Conservation (phyloP, 768 basidiomycete genomes). For the Trichaptum fuscoviolaceum region DNA sequence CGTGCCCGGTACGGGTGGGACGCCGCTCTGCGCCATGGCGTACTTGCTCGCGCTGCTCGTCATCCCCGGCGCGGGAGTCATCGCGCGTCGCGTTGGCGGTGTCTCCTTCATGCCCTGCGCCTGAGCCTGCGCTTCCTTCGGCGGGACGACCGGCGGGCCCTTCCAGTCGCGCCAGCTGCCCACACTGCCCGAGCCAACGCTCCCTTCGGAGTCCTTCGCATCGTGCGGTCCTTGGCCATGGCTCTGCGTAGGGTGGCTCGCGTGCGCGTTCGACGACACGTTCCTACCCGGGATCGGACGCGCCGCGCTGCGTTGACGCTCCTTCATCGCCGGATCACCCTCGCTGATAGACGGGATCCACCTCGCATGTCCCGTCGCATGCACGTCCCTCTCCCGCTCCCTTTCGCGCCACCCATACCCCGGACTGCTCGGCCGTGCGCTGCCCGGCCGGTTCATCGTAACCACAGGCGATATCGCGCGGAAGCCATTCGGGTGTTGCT, state of each 20-base stretch:
- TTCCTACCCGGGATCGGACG: background rate
- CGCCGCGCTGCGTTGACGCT: background rate
- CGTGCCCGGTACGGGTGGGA: background rate
- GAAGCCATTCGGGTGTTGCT: background rate
- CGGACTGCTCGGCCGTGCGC: background rate
- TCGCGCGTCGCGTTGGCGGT: background rate
- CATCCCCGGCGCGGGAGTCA: background rate
- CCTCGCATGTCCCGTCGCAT: background rate
- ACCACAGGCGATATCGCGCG: background rate
- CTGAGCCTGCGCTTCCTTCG: background rate
- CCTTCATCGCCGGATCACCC: background rate
- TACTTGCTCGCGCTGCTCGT: conserved; percentile 1
- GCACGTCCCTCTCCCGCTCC: background rate
- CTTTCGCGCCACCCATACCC: background rate
- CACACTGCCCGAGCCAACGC: background rate
- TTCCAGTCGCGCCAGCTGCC: background rate
- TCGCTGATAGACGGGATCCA: conserved; percentile 2
- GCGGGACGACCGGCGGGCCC: background rate
- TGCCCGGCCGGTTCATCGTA: background rate
- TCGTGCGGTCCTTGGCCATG: background rate
- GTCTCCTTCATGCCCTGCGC: background rate
- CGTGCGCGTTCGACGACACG: too few species aligned
- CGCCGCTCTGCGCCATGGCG: background rate
- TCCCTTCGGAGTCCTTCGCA: background rate
- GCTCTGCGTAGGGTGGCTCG: background rate